A percentile compares a stretch with the other conserved stretches of the same genome.
These are phyloP conservation scores for Hypholoma fasciculare DNA, from an alignment of 768 basidiomycete genomes.

Conservation along the genomic window DNA sequence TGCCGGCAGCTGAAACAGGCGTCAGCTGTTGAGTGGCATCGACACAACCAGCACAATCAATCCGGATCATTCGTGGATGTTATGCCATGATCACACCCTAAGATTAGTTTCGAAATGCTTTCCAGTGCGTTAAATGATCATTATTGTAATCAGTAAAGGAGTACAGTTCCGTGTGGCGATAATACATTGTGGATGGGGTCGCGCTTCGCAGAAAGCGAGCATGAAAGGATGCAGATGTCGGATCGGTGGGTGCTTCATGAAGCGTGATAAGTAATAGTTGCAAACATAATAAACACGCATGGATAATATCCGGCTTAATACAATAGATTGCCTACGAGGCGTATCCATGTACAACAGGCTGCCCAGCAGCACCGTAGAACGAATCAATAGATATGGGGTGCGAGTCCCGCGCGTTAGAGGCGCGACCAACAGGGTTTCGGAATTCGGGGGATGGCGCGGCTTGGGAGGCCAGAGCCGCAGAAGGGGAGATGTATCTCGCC, in stretches of 20 bases:
- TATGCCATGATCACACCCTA: no score
- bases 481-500: conserved; percentile 19
- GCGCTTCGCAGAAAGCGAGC: no score
- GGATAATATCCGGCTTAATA: not conserved
- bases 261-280: not conserved
- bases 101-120: no score
- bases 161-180: no score
- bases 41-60: not conserved
- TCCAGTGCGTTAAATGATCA: no score
- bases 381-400: conserved; percentile 40
- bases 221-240: no score
- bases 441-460: conserved; percentile 16
- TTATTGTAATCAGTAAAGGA: no score
- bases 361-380: conserved; percentile 34
- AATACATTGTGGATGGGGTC: no score
- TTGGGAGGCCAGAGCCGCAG: conserved; percentile 13
- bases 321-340: not conserved
- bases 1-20: not conserved
- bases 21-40: not conserved
- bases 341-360: conserved; percentile 7
- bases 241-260: no score
- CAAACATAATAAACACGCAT: not conserved
- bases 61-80: not conserved
- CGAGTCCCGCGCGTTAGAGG: conserved; percentile 21
- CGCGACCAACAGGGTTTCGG: conserved; percentile 16